phyloP scores from a whole-genome alignment of 257 asterid genomes.

The Mitragyna speciosa region DNA sequence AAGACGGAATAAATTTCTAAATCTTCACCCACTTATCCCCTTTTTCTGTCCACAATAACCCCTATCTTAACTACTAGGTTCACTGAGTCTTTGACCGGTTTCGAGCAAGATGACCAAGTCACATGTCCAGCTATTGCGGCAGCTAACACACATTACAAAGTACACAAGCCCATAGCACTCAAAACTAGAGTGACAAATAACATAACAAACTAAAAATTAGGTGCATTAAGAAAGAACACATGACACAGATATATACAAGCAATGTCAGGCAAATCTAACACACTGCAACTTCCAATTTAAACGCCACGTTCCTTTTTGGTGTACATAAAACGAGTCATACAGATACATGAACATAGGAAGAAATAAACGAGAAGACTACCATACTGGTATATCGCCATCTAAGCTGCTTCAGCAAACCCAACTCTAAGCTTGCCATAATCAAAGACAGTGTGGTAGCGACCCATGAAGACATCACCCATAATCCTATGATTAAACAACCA shows the following conservation, averaged over 20 bases:
- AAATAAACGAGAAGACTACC: not conserved
- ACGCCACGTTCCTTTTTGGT: not conserved
- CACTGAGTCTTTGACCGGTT: not conserved
- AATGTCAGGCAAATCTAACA: not conserved
- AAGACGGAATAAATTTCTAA: not conserved
- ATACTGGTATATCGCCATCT: not conserved
- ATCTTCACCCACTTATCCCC: not conserved
- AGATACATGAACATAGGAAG: not conserved
- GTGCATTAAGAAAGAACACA: not conserved
- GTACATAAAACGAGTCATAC: not conserved
- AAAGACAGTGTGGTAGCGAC: conserved; percentile 88
- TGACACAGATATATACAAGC: not conserved
- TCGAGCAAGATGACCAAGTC: not conserved
- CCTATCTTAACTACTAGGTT: not conserved
- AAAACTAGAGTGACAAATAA: not conserved
- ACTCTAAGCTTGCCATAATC: conserved; percentile 71
- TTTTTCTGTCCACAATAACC: not conserved
- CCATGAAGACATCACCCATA: conserved; percentile 93
- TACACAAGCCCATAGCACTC: not conserved
- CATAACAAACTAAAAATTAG: not conserved
- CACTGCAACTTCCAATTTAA: not conserved
- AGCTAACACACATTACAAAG: not conserved
- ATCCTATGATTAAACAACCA: conserved; percentile 54
- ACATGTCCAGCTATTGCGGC: not conserved
- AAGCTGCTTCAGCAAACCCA: conserved; percentile 97